These are phyloP conservation scores for Rhizophagus clarus DNA, from an alignment of 192 early-diverging fungal species.

Conservation along the genomic window DNA sequence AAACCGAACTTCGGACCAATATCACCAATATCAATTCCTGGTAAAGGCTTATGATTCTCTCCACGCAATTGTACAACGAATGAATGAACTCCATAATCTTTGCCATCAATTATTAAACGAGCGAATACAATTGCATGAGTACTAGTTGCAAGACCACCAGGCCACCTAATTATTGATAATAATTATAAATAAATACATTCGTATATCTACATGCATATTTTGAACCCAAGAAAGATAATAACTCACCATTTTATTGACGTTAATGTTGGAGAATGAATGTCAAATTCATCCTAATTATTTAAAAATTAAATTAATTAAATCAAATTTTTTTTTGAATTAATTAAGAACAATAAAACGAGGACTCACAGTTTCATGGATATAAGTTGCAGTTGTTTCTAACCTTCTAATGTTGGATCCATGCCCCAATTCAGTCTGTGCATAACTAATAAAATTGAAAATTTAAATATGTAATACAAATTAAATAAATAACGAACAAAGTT, in stretches of 20 bases:
- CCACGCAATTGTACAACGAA: slow-evolving; percentile 58
- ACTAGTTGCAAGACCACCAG: slow-evolving; percentile 80
- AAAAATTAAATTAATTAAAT: background rate
- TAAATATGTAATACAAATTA: background rate
- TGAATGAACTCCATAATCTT: slow-evolving; percentile 59
- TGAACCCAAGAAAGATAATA: background rate
- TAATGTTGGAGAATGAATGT: slow-evolving; percentile 71
- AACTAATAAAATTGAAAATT: slow-evolving; percentile 37
- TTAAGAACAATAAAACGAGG: background rate
- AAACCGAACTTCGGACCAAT: slow-evolving; percentile 74
- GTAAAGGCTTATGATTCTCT: slow-evolving; percentile 36
- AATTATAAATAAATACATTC: no score
- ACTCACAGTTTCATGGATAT: slow-evolving; percentile 56
- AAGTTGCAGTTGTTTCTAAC: slow-evolving; percentile 86
- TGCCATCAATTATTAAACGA: slow-evolving; percentile 71
- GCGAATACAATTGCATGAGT: slow-evolving; percentile 79
- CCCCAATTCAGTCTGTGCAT: slow-evolving; percentile 60
- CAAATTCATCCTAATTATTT: slow-evolving; percentile 68
- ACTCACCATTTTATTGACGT: slow-evolving; percentile 79
- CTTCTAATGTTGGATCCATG: slow-evolving; percentile 83
- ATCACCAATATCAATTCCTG: slow-evolving; percentile 45
- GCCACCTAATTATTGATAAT: slow-evolving; percentile 55
- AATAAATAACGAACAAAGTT: no score
- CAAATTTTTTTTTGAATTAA: background rate
- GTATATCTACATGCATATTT: no score